Conservation (phyloP, 2,329 filamentous ascomycete genomes). For the Hypoxylon sp. region DNA sequence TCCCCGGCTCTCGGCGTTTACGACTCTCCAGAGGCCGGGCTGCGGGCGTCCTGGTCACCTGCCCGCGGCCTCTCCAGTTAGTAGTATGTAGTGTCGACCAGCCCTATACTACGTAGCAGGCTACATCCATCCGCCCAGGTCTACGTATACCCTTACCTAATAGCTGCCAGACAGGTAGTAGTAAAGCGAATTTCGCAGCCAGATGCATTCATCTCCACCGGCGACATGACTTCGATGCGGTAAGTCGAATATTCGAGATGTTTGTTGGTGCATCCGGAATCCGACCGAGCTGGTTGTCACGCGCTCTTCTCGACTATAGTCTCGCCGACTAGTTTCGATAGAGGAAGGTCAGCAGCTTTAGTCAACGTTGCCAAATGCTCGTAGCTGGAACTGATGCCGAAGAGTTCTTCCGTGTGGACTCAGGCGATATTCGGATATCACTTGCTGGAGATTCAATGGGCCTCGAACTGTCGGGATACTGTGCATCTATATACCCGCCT, state of each 20-base stretch:
- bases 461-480: constrained; percentile 4
- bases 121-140: constrained; percentile 6
- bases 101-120: constrained; percentile 34
- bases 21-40: constrained; percentile 9
- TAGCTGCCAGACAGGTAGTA: constrained; percentile 4
- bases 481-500: constrained; percentile 18
- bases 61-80: constrained; percentile 8
- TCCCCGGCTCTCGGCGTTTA: constrained; percentile 4
- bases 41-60: constrained; percentile 10
- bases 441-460: background rate
- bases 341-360: constrained; percentile 9
- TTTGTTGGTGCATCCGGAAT: constrained; percentile 9
- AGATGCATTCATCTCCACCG: background rate
- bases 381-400: background rate
- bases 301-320: constrained; percentile 17
- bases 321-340: constrained; percentile 4
- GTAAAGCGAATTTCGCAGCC: background rate
- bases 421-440: background rate
- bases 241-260: constrained; percentile 11
- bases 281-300: constrained; percentile 13
- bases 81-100: too few species aligned
- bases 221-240: constrained; percentile 8
- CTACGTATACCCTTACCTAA: background rate
- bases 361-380: background rate
- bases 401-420: background rate